Evolutionary conservation across 2,329 filamentous ascomycete genomes (phyloP).

Genomic region (Paecilomyces dactylethromorphus): DNA sequence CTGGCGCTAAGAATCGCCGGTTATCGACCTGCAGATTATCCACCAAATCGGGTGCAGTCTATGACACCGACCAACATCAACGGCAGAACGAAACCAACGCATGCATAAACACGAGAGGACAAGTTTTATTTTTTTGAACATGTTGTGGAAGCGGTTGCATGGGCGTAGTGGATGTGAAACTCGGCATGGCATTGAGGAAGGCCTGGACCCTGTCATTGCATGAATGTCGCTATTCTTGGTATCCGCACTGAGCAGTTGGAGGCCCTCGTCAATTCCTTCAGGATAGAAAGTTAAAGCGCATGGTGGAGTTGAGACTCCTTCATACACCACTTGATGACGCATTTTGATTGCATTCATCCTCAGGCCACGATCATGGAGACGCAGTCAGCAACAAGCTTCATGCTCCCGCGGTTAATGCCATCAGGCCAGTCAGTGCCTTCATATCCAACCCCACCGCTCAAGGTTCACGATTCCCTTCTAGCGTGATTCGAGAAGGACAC

Average conservation of each 20-base stretch:
- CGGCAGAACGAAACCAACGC: not conserved
- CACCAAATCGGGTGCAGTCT: not conserved
- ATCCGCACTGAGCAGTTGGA: not conserved
- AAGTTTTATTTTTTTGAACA: not conserved
- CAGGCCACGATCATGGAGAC: not conserved
- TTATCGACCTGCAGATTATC: not conserved
- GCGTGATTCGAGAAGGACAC: constrained; percentile 17
- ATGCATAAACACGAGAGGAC: not conserved
- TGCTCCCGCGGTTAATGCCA: not conserved
- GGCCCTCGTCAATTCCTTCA: not conserved
- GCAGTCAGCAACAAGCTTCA: not conserved
- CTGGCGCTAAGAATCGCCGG: not conserved
- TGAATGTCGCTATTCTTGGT: not conserved
- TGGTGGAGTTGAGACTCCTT: not conserved
- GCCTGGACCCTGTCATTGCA: not conserved
- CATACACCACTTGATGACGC: not conserved
- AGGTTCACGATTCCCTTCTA: constrained; percentile 12
- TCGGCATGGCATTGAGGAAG: not conserved
- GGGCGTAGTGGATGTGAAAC: not conserved
- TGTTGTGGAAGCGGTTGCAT: not conserved
- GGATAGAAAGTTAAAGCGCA: not conserved
- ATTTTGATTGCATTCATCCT: not conserved
- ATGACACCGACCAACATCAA: not conserved
- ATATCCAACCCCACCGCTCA: not conserved
- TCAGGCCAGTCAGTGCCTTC: too few relatives aligned